A percentile compares a stretch with the other conserved stretches of the same genome.
Conservation (phyloP, 441 rosid genomes). For the Populus hybrid region DNA sequence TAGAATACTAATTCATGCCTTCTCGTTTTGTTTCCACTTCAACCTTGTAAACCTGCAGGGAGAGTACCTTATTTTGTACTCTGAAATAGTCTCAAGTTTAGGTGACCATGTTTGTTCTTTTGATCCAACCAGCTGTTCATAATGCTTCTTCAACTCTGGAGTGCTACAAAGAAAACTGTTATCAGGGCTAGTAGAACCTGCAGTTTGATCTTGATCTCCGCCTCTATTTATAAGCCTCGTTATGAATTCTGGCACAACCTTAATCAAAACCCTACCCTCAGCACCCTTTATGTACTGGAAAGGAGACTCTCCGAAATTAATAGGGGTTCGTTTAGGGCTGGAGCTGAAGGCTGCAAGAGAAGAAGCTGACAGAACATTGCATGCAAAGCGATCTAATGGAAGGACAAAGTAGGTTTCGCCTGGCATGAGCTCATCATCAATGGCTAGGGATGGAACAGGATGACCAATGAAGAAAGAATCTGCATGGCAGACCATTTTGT, state of each 20-base stretch:
- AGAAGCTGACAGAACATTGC: slow-evolving; percentile 46
- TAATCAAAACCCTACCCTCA: slow-evolving; percentile 60
- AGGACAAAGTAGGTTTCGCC: slow-evolving; percentile 80
- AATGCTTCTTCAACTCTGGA: slow-evolving; percentile 87
- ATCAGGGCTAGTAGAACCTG: slow-evolving; percentile 5
- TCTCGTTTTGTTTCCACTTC: slow-evolving; percentile 45
- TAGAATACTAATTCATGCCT: slow-evolving; percentile 1
- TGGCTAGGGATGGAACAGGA: slow-evolving; percentile 58
- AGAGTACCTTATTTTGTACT: slow-evolving; percentile 61
- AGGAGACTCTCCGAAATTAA: slow-evolving; percentile 54
- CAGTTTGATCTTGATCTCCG: slow-evolving; percentile 9
- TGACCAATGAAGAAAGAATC: slow-evolving; percentile 86
- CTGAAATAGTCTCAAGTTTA: slow-evolving; percentile 73
- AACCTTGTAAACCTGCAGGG: slow-evolving; percentile 60
- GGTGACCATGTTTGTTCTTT: slow-evolving; percentile 85
- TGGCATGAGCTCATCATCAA: slow-evolving; percentile 57
- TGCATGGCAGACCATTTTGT: slow-evolving; percentile 65
- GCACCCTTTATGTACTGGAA: slow-evolving; percentile 56
- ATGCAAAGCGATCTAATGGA: slow-evolving; percentile 63
- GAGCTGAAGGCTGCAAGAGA: slow-evolving; percentile 54
- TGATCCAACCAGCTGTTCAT: slow-evolving; percentile 67
- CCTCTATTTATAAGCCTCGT: slow-evolving; percentile 38
- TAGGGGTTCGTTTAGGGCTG: slow-evolving; percentile 26
- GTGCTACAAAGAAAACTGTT: slow-evolving; percentile 61
- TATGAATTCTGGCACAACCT: slow-evolving; percentile 64